Base-by-base conservation (phyloP, 2,329 filamentous ascomycete species). In the Sclerotinia minor region DNA sequence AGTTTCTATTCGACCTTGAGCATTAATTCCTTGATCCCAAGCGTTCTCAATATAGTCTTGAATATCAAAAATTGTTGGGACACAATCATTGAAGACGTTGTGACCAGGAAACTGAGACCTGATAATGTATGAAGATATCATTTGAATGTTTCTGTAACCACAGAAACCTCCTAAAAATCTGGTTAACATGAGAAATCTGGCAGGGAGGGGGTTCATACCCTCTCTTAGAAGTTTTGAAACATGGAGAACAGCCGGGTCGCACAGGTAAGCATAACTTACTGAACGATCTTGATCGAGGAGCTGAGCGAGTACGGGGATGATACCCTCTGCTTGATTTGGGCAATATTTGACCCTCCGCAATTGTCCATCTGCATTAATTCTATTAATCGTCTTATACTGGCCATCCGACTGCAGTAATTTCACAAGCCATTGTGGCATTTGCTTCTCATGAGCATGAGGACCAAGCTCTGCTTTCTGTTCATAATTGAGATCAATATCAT, bases 101-200 rank as follows among this genome's bases (percentile, higher is more conserved):
- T 84, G 78, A 0, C 90, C 91, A 17, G 81, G 79, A 17, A 81
- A 82, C 50, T 81, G 77, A 1, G 85, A 80, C 11, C 84, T 85
- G 68, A 89, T 85, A 26, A 97, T 86, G 76, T 92, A 94, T 0
- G 93, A 94, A 19, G 90, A 81, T 72, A 97, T 79, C 88, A 96
- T 96, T 77, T 98, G 95, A 44, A 97, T 96, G 75, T 96, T 98
- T 52, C 94, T 86, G 77, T 97, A 98, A 4, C 94, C 94, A 76
- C 94, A 98, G 77, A 98, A 98, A 7, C 92, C 91, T 29, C 93
- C 93, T 86, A 29, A 21, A 17, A 7, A 38, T 35, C 15, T 41
- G 2, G 5, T 66, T 38, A 13, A 45, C 35, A 52, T 70, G 52
- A 69, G 64, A 26, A 58, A 38, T 59, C 44, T 21, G 13, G n/a